Evolutionary conservation across 2,329 filamentous ascomycete genomes (phyloP).

Genomic region (Cordyceps cateniannulata): DNA sequence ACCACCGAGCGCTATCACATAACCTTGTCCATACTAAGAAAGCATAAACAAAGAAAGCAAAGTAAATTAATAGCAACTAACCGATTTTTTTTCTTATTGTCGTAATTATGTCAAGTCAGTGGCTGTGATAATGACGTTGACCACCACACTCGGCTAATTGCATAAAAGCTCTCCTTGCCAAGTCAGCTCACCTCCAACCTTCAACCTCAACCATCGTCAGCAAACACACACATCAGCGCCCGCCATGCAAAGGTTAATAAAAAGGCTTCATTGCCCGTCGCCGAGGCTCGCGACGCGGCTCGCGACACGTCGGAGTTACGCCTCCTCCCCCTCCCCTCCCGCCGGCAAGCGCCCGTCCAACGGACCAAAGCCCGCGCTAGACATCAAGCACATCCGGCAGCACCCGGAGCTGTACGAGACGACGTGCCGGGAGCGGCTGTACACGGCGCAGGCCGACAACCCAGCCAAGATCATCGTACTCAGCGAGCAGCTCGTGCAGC

Average conservation of each 20-base stretch:
- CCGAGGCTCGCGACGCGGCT: constrained; percentile 15
- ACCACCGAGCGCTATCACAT: no score
- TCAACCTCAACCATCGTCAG: not conserved
- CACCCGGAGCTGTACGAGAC: constrained; percentile 73
- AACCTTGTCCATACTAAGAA: not conserved
- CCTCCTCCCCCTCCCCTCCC: not conserved
- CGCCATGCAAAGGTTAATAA: constrained; percentile 26
- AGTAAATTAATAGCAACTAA: not conserved
- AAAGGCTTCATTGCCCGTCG: constrained; percentile 22
- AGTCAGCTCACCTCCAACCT: constrained; percentile 15
- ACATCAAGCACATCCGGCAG: constrained; percentile 85
- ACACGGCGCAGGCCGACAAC: constrained; percentile 49
- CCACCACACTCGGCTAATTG: constrained; percentile 23
- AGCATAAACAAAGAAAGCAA: not conserved
- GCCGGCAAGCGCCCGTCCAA: constrained; percentile 49
- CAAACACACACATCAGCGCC: constrained; percentile 15
- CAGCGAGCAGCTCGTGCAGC: constrained; percentile 50
- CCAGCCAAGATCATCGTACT: constrained; percentile 50
- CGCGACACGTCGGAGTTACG: constrained; percentile 18
- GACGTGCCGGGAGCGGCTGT: constrained; percentile 84
- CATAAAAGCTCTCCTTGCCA: constrained; percentile 20
- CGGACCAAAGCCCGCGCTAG: constrained; percentile 72
- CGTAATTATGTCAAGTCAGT: not conserved
- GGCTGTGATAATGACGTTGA: not conserved
- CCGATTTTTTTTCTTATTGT: not conserved